Evolutionary conservation across 2,329 filamentous ascomycete genomes (phyloP), one percentile per base, ranked within the genome.

Genomic region (Cytospora piceicola): DNA sequence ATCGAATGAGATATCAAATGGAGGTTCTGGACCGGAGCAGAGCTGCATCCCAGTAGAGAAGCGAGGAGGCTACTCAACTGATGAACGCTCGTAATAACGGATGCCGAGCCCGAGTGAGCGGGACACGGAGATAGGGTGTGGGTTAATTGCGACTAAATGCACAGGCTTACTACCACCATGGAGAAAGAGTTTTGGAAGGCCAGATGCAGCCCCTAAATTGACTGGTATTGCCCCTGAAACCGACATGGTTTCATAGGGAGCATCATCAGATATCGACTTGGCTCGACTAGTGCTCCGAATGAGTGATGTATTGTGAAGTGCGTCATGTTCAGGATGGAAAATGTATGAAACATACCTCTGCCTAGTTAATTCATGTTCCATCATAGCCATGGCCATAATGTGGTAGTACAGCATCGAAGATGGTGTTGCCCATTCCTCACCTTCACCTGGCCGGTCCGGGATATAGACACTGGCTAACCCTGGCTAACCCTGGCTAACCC

Each of bases 151-250:
- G 55, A 27, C 29, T 36, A 55, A 42, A n/a, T 29, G 42, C 61
- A 42, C 36, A 22, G 12, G 9, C 36, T 58, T 51, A 27, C 34
- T 51, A 27, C 34, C 36, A 53, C 27, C 4, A 7, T 30, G 14
- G 42, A 49, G 39, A 39, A 53, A 42, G 27, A 29, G 27, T 5
- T 29, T n/a, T 51, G 39, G 51, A 14, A 63, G 39, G 12, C 20
- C 49, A 22, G 20, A 63, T 57, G 53, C 42, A 57, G 52, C 53
- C 39, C 42, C 24, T 42, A 46, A 63, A 46, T 57, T 63, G 61
- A 34, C 46, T 57, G 61, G 61, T 63, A 52, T 36, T 51, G 61
- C 53, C 61, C 61, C 61, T 63, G 61, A 63, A 57, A 63, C 53
- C 61, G 36, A 57, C 46, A 22, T 57, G 42, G 61, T 63, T 63